phyloP scores from a whole-genome alignment of 208 protist species.

The Giardia muris region DNA sequence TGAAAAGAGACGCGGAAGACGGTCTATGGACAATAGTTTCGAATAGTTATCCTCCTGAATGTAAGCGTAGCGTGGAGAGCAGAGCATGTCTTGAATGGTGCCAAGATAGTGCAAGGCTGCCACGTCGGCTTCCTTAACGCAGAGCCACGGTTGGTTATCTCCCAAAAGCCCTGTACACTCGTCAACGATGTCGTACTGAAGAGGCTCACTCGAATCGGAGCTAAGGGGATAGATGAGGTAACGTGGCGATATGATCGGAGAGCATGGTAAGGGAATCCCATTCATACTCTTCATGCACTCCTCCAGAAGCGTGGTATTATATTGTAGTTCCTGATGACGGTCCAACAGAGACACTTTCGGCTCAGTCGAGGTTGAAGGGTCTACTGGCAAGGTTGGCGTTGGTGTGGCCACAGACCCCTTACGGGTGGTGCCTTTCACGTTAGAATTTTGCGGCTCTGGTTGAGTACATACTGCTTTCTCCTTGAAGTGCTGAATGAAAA shows the following conservation, averaged over 20 bases:
- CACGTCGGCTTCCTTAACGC: neutral
- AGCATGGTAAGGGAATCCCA: neutral
- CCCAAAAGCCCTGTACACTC: neutral
- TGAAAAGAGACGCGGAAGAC: neutral
- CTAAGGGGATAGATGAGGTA: neutral
- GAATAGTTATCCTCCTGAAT: neutral
- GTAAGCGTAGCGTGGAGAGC: neutral
- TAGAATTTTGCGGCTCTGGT: no score
- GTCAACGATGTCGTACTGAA: neutral
- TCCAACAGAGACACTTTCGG: neutral
- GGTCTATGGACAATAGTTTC: neutral
- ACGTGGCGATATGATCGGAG: neutral
- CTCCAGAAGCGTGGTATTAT: neutral
- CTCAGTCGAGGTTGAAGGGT: neutral
- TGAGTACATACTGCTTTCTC: no score
- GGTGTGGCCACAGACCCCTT: neutral
- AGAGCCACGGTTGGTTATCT: neutral
- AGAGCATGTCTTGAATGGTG: neutral
- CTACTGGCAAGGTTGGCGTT: no score
- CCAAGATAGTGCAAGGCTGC: neutral
- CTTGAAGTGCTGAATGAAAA: neutral
- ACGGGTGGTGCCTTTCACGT: neutral
- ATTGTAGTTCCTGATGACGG: neutral
- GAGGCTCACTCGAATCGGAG: neutral
- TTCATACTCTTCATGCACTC: neutral